Evolutionary conservation across 1,284 basidiomycete species (phyloP), one percentile per base, ranked within the genome.

Genomic region (Golubevia pallescens): DNA sequence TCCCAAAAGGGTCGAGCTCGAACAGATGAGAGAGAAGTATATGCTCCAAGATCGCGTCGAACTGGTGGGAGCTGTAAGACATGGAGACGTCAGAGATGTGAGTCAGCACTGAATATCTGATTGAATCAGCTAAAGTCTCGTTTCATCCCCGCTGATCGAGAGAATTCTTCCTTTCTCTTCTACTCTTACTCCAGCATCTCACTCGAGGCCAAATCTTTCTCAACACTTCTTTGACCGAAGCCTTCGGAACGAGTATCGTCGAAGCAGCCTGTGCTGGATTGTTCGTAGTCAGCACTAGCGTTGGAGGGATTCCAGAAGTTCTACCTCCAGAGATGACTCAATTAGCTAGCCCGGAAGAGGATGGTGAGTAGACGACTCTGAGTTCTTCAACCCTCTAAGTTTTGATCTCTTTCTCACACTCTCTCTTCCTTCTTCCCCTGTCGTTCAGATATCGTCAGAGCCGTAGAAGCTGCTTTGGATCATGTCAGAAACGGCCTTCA

Each of bases 231-330:
- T 89, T 99, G 20, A 99, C 96, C 0, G 96, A 99, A 86, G 90
- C 97, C 0, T 99, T 99, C 78, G 96, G 97, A 0, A 99, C 96
- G 71, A 92, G 93, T 6, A 94, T 97, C 73, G 89, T 99, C 58
- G 97, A 99, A 88, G 97, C 97, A 0, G 97, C 97, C 0, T 95
- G 93, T 73, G 90, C 93, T 0, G 97, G 97, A 0, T 88, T 99
- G 7, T 96, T 97, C 79, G 93, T 98, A 51, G 97, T 99, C 42
- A 92, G 92, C 16, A 99, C 96, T 0, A 90, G 91, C 38, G 96
- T 99, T 0, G 96, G 97, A 0, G 96, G 97, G 1, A 92, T 98
- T 0, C 95, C 97, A 0, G 97, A 99, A 86, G 92, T 98, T 64
- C 87, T 99, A 19, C 97, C 97, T 0, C 88, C 91, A 58, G 92